Evolutionary conservation across 2,329 filamentous ascomycete species (phyloP), one percentile per base, ranked within the genome.

Genomic region (Cladosporium sp.): DNA sequence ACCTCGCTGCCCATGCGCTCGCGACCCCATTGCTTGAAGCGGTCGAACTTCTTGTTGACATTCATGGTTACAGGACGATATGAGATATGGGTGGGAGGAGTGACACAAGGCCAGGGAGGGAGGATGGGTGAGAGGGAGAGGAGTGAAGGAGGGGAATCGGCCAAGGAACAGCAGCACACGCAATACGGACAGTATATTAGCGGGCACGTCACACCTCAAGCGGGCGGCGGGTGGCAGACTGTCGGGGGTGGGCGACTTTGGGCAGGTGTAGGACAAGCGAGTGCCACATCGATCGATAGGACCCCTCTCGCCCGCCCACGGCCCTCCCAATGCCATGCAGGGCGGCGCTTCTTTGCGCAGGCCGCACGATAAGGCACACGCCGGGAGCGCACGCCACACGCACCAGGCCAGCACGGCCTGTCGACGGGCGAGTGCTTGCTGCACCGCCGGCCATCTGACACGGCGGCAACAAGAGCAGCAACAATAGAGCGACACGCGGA

Each of bases 21-120:
- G 66, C 91, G 91, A 38, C 92, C 91, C 93, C 93, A 97, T 88
- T 97, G 93, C 80, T 93, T 95, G 80, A 96, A 88, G 71, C 93
- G 88, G 77, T 92, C 93, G 73, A 97, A 86, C 74, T 95, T 96
- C 82, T 96, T 96, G 76, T 85, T 87, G 74, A 87, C 79, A 68
- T 85, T 84, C 72, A 74, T 74, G 43, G 30, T 34, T 39, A n/a
- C 34, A 20, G 20, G 36, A 39, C 38, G 19, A 38, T 19, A 9
- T 20, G n/a, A 4, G 45, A 39, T 55, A 56, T 55, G 38, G 39
- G 42, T 43, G 38, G 15, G 3, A 20, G 25, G 39, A 14, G 17
- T 55, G 38, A 36, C 25, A 55, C 38, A 54, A 17, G n/a, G 37
- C 19, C 36, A 28, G 14, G 19, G 22, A 47, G 22, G 30, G 28